Evolutionary conservation across 1,139 yeast species (phyloP).

Genomic region (Lodderomyces orthopsilosis): DNA sequence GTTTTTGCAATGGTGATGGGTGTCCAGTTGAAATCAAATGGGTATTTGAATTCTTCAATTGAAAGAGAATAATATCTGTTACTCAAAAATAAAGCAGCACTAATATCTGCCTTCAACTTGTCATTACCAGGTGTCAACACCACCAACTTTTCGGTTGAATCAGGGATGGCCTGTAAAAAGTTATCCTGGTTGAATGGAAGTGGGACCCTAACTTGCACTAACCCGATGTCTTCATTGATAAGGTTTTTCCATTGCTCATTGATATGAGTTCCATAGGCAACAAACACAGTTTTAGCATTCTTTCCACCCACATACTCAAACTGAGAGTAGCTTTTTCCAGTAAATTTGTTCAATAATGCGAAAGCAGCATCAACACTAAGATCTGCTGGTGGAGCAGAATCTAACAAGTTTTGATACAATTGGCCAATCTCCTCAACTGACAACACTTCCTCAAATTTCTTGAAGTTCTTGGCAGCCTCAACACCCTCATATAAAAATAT

Average conservation of each 20-base stretch:
- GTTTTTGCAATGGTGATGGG: slow-evolving; percentile 52
- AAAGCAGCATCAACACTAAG: slow-evolving; percentile 43
- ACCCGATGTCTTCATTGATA: slow-evolving; percentile 49
- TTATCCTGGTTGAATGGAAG: slow-evolving; percentile 67
- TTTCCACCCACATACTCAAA: slow-evolving; percentile 70
- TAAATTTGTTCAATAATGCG: slow-evolving; percentile 49
- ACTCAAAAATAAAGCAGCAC: slow-evolving; percentile 64
- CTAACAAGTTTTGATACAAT: slow-evolving; percentile 38
- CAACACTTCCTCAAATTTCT: slow-evolving; percentile 47
- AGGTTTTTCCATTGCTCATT: slow-evolving; percentile 51
- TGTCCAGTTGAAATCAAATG: slow-evolving; percentile 56
- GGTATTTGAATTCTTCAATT: slow-evolving; percentile 52
- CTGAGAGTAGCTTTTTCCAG: slow-evolving; percentile 60
- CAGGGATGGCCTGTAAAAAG: slow-evolving; percentile 60
- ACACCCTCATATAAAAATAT: slow-evolving; percentile 81
- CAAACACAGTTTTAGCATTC: slow-evolving; percentile 68
- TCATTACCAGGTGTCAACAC: slow-evolving; percentile 45
- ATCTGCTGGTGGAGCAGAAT: slow-evolving; percentile 27
- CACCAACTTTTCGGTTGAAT: slow-evolving; percentile 55
- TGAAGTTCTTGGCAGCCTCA: slow-evolving; percentile 56
- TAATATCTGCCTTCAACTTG: slow-evolving; percentile 61
- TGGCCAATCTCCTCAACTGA: slow-evolving; percentile 44
- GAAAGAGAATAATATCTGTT: slow-evolving; percentile 40
- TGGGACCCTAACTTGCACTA: slow-evolving; percentile 73
- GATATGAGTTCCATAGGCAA: slow-evolving; percentile 73